phyloP scores from a whole-genome alignment of 1,284 basidiomycete genomes.

The Ustilago crameri region DNA sequence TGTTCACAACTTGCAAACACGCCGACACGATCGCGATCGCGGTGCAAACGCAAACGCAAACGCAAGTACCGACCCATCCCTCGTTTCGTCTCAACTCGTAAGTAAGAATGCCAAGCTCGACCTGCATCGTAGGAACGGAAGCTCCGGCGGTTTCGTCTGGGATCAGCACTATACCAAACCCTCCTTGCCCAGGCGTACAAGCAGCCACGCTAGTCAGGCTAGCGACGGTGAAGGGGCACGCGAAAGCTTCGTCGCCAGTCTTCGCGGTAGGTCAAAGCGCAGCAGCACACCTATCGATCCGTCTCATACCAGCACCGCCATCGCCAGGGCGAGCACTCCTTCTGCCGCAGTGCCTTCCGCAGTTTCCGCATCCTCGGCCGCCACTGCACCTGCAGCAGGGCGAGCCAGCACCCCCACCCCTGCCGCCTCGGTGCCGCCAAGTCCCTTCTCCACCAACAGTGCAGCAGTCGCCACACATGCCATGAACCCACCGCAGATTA shows the following conservation, averaged over 20 bases:
- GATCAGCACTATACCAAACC: constrained; percentile 55
- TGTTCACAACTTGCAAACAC: constrained; percentile 48
- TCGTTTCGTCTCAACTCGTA: constrained; percentile 43
- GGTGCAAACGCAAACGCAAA: constrained; percentile 11
- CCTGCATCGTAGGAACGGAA: constrained; percentile 52
- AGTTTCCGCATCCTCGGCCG: constrained; percentile 23
- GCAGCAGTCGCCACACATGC: constrained; percentile 41
- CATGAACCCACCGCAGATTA: constrained; percentile 63
- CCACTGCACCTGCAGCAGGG: constrained; percentile 16
- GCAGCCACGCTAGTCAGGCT: constrained; percentile 57
- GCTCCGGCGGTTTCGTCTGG: constrained; percentile 53
- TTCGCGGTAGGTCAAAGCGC: constrained; percentile 51
- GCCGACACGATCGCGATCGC: constrained; percentile 26
- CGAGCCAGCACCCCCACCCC: constrained; percentile 53
- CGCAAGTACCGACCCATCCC: constrained; percentile 16
- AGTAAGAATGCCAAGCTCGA: constrained; percentile 60
- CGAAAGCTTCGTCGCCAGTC: constrained; percentile 50
- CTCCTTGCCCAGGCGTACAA: constrained; percentile 53
- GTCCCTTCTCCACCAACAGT: constrained; percentile 45
- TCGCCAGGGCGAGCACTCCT: constrained; percentile 36
- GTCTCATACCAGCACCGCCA: constrained; percentile 19
- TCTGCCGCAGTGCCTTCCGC: constrained; percentile 20
- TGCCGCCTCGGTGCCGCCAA: constrained; percentile 45
- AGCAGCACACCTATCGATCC: constrained; percentile 59
- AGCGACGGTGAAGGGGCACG: constrained; percentile 55